A percentile compares a stretch with the other conserved stretches of the same genome.
Conservation (phyloP, 2,329 filamentous ascomycete species). For the Mycosphaerella sp. region DNA sequence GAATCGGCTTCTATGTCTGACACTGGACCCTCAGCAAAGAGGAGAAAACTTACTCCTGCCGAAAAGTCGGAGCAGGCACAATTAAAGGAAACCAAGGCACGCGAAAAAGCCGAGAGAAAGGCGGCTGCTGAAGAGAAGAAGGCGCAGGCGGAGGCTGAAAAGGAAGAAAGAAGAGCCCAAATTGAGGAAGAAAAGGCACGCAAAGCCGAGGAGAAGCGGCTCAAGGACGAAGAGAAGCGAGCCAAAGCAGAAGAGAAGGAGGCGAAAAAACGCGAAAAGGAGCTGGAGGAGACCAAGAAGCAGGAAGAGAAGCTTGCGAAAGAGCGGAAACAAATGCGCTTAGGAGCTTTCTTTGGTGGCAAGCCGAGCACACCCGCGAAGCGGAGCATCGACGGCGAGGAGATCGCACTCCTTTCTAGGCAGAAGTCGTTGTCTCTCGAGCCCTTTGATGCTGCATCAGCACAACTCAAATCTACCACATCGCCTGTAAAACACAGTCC, state of each 20-base stretch:
- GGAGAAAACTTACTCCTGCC: slow-evolving; percentile 38
- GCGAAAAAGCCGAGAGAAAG: slow-evolving; percentile 31
- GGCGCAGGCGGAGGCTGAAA: slow-evolving; percentile 29
- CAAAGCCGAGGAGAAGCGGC: slow-evolving; percentile 35
- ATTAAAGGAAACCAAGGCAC: slow-evolving; percentile 23
- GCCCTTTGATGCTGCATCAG: slow-evolving; percentile 26
- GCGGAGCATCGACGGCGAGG: slow-evolving; percentile 14
- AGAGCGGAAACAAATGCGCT: slow-evolving; percentile 31
- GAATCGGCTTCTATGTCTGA: slow-evolving; percentile 8
- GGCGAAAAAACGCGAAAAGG: slow-evolving; percentile 39
- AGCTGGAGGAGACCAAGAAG: slow-evolving; percentile 28
- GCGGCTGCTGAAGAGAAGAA: slow-evolving; percentile 29
- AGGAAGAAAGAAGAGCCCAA: slow-evolving; percentile 35
- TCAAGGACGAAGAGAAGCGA: slow-evolving; percentile 35
- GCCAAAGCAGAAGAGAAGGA: slow-evolving; percentile 38
- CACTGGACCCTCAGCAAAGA: slow-evolving; percentile 34
- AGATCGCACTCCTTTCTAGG: slow-evolving; percentile 27
- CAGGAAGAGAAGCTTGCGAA: slow-evolving; percentile 30
- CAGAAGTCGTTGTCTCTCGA: slow-evolving; percentile 34
- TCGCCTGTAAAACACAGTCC: slow-evolving; percentile 26
- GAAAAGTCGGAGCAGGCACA: slow-evolving; percentile 36
- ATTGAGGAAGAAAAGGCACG: slow-evolving; percentile 38
- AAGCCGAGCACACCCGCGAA: slow-evolving; percentile 35
- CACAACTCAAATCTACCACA: slow-evolving; percentile 21
- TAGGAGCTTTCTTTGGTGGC: slow-evolving; percentile 41